These are phyloP conservation scores for Mortierella sp. DNA, from an alignment of 371 early-diverging fungal genomes.

Conservation along the genomic window DNA sequence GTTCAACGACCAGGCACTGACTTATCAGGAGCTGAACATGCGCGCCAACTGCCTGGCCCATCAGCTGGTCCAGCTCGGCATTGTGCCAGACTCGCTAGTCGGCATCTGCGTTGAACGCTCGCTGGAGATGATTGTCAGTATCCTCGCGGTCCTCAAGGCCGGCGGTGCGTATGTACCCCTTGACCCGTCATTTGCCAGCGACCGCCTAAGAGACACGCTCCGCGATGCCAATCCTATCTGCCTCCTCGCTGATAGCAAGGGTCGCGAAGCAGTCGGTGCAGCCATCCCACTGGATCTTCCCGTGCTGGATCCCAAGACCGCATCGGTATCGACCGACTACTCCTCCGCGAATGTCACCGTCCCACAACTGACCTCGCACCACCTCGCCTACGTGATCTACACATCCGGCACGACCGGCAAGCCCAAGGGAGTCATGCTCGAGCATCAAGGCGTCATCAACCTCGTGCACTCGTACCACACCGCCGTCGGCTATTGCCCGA, in stretches of 20 bases:
- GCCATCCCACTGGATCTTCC: background rate
- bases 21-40: conserved; percentile 12
- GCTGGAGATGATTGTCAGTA: background rate
- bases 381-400: conserved; percentile 48
- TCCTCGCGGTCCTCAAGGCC: conserved; percentile 14
- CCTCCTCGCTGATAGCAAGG: background rate
- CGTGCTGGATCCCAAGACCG: background rate
- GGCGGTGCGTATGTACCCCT: conserved; percentile 16
- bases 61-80: background rate
- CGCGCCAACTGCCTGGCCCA: conserved; percentile 2
- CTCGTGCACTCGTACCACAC: background rate
- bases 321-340: background rate
- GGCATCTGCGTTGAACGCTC: conserved; percentile 15
- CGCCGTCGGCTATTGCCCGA: background rate
- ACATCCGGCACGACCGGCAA: conserved; percentile 66
- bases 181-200: conserved; percentile 4
- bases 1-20: conserved; percentile 7
- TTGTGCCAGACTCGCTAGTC: conserved; percentile 5
- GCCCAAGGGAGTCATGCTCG: conserved; percentile 61
- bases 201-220: background rate
- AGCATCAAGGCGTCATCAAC: conserved; percentile 35
- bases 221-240: background rate
- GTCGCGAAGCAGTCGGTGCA: background rate
- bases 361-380: background rate
- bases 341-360: background rate